Percentiles rank a stretch among this genome's conserved stretches.
phyloP scores from a whole-genome alignment of 2,329 filamentous ascomycete species.

The Penicillium oxalicum region DNA sequence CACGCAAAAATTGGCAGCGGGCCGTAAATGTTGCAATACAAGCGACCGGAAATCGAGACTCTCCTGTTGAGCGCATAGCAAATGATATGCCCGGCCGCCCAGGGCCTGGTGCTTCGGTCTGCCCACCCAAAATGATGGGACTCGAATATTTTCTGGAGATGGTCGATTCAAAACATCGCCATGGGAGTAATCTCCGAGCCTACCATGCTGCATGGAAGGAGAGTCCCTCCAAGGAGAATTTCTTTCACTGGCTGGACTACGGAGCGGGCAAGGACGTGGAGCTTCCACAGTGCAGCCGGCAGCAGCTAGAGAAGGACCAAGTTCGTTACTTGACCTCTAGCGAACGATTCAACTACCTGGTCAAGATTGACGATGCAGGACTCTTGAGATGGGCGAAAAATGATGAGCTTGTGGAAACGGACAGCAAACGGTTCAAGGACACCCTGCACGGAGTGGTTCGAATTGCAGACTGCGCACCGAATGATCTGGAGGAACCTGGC shows the following conservation, averaged over 20 bases:
- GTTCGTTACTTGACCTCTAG: conserved; percentile 79
- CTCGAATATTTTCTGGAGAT: conserved; percentile 80
- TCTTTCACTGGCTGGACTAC: conserved; percentile 88
- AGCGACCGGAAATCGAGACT: conserved; percentile 61
- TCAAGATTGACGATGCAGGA: conserved; percentile 67
- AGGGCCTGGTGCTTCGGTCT: conserved; percentile 45
- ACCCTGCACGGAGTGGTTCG: conserved; percentile 69
- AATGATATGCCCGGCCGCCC: conserved; percentile 26
- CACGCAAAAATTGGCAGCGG: conserved; percentile 69
- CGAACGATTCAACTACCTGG: conserved; percentile 74
- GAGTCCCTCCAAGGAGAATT: conserved; percentile 72
- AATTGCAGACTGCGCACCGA: conserved; percentile 54
- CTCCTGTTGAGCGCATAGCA: neutral
- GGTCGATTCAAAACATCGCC: conserved; percentile 80
- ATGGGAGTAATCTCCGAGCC: conserved; percentile 71
- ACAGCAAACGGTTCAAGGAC: conserved; percentile 63
- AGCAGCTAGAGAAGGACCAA: conserved; percentile 67
- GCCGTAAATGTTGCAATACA: conserved; percentile 63
- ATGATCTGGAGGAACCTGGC: conserved; percentile 40
- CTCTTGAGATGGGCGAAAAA: conserved; percentile 85
- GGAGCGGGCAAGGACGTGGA: conserved; percentile 69
- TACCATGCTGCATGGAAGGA: conserved; percentile 85
- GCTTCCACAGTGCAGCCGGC: conserved; percentile 64
- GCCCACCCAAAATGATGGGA: conserved; percentile 72
- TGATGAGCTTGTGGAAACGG: conserved; percentile 68